These are phyloP conservation scores for Termitomyces sp. DNA, from an alignment of 768 basidiomycete genomes.

Conservation along the genomic window DNA sequence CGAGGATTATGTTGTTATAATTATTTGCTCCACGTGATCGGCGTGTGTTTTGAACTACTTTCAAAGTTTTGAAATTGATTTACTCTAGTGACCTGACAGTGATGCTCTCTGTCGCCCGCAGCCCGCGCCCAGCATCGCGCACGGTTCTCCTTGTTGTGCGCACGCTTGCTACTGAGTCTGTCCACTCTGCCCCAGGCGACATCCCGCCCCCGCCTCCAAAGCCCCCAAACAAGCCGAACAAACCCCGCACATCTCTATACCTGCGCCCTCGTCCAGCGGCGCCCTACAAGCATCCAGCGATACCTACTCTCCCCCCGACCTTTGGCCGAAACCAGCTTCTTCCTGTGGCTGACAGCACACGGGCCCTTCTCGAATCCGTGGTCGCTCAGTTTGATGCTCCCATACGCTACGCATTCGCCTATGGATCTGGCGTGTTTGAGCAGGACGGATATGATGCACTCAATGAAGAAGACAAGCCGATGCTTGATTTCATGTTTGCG, in stretches of 20 bases:
- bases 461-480: slow-evolving; percentile 42
- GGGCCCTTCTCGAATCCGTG: slow-evolving; percentile 74
- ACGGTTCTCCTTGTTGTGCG: slow-evolving; percentile 27
- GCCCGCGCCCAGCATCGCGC: slow-evolving; percentile 7
- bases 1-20: too few species aligned
- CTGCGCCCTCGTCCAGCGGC: slow-evolving; percentile 41
- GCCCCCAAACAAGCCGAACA: slow-evolving; percentile 17
- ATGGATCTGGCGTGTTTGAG: slow-evolving; percentile 93
- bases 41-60: background rate
- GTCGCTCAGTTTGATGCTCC: slow-evolving; percentile 82
- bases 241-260: slow-evolving; percentile 33
- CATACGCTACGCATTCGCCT: slow-evolving; percentile 95
- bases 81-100: background rate
- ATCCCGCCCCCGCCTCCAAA: slow-evolving; percentile 30
- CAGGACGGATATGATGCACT: slow-evolving; percentile 68
- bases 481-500: slow-evolving; percentile 97
- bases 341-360: slow-evolving; percentile 71
- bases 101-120: slow-evolving; percentile 12
- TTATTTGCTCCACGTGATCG: background rate
- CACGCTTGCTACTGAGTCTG: slow-evolving; percentile 37
- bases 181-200: slow-evolving; percentile 26
- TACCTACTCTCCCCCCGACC: slow-evolving; percentile 56
- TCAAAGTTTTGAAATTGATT: background rate
- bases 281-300: slow-evolving; percentile 26
- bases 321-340: slow-evolving; percentile 83